phyloP scores from a whole-genome alignment of 2,329 filamentous ascomycete genomes.

The Aspergillus sojae region DNA sequence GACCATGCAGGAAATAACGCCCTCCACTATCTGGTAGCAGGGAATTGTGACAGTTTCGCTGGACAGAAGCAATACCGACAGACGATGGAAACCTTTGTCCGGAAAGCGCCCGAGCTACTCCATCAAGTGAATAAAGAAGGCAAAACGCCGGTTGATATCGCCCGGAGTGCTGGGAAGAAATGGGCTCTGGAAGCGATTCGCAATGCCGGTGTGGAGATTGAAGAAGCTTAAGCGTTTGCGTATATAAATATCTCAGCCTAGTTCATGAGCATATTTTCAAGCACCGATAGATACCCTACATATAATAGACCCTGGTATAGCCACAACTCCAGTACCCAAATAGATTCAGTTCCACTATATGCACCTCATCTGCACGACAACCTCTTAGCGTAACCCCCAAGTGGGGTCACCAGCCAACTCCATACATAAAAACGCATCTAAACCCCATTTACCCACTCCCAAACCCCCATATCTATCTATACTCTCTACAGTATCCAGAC shows the following conservation, averaged over 20 bases:
- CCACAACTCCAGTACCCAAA: too few relatives aligned
- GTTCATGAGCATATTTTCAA: too few relatives aligned
- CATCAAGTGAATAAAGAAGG: not conserved
- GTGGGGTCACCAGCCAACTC: not conserved
- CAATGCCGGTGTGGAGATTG: not conserved
- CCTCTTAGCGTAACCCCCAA: not conserved
- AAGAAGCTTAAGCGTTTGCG: too few relatives aligned
- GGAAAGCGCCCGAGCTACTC: not conserved
- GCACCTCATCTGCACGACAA: not conserved
- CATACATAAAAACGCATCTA: not conserved
- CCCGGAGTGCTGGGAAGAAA: not conserved
- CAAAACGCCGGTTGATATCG: not conserved
- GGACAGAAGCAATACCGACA: not conserved
- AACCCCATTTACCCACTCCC: not conserved
- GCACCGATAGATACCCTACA: too few relatives aligned
- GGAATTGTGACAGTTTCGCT: not conserved
- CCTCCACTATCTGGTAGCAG: not conserved
- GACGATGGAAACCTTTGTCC: not conserved
- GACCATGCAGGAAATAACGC: constrained; percentile 1
- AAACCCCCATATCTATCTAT: too few relatives aligned
- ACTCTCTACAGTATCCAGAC: too few relatives aligned
- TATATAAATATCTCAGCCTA: too few relatives aligned
- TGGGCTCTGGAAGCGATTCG: not conserved
- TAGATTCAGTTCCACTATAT: not conserved
- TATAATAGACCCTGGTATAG: not conserved